phyloP scores from a whole-genome alignment of 305 asterid genomes.

The Fraxinus velutina region DNA sequence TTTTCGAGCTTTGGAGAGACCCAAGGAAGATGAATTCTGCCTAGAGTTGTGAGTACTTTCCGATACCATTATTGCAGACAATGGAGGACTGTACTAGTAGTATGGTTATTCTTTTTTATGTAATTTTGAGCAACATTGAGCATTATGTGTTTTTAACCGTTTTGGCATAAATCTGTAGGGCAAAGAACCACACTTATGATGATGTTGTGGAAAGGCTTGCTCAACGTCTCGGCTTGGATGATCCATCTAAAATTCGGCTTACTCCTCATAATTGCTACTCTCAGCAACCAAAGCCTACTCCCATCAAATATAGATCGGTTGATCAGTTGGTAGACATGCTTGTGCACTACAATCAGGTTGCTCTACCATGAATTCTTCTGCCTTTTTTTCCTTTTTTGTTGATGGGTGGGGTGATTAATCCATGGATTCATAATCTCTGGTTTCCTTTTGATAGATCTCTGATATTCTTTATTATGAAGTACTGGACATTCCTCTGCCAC shows the following conservation, averaged over 20 bases:
- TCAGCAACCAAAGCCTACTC: conserved; percentile 53
- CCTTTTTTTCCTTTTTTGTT: neutral
- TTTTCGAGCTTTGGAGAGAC: conserved; percentile 50
- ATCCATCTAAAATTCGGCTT: conserved; percentile 61
- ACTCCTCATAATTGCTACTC: conserved; percentile 48
- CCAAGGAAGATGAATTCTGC: conserved; percentile 51
- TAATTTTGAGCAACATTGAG: neutral
- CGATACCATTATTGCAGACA: conserved; percentile 21
- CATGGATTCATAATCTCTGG: conserved; percentile 18
- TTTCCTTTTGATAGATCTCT: conserved; percentile 37
- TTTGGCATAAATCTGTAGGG: conserved; percentile 31
- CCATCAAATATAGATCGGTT: conserved; percentile 52
- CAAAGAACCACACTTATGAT: conserved; percentile 54
- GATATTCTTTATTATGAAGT: conserved; percentile 53
- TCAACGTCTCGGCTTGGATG: conserved; percentile 41
- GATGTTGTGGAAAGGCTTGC: conserved; percentile 56
- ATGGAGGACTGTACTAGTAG: conserved; percentile 9
- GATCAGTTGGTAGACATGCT: conserved; percentile 55
- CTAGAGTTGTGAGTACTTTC: conserved; percentile 48
- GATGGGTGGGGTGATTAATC: conserved; percentile 10
- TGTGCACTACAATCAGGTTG: conserved; percentile 49
- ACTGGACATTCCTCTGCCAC: conserved; percentile 60
- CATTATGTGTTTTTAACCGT: neutral
- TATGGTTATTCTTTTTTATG: conserved; percentile 17
- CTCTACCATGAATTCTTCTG: conserved; percentile 6